Conservation (phyloP, 441 rosid genomes). For the Gossypium schwendimanii region DNA sequence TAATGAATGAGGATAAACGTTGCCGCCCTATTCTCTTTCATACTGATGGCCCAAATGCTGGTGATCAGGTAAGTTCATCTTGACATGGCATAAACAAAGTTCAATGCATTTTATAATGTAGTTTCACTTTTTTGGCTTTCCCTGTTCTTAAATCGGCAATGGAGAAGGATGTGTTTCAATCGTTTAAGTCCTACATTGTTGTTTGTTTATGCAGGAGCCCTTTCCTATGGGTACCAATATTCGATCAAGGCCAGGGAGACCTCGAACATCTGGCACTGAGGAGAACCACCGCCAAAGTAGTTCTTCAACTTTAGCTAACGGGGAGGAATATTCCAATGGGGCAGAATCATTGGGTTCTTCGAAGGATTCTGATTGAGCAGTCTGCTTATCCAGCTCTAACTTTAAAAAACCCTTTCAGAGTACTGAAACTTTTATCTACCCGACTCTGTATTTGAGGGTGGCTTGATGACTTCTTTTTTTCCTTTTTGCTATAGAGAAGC, state of each 20-base stretch:
- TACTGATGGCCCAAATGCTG: slow-evolving; percentile 75
- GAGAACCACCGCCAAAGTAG: slow-evolving; percentile 38
- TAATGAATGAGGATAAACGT: slow-evolving; percentile 78
- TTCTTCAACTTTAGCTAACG: slow-evolving; percentile 32
- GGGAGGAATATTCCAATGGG: slow-evolving; percentile 45
- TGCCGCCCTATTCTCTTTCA: slow-evolving; percentile 75
- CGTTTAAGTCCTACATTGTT: neutral
- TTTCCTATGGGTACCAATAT: slow-evolving; percentile 63
- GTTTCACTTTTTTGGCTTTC: neutral
- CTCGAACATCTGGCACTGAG: slow-evolving; percentile 35
- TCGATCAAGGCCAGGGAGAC: slow-evolving; percentile 58
- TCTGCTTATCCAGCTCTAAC: slow-evolving; percentile 38
- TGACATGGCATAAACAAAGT: neutral
- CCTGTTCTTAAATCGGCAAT: neutral
- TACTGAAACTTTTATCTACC: slow-evolving; percentile 32
- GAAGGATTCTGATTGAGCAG: slow-evolving; percentile 42
- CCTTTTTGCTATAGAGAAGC: slow-evolving; percentile 35
- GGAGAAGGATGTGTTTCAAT: neutral
- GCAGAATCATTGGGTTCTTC: slow-evolving; percentile 27
- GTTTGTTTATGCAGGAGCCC: slow-evolving; percentile 42
- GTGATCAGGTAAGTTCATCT: slow-evolving; percentile 51
- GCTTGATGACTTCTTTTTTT: slow-evolving; percentile 27
- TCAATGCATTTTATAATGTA: neutral
- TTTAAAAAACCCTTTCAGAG: slow-evolving; percentile 22
- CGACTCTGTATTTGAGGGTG: slow-evolving; percentile 50